These are phyloP conservation scores for Botryotinia convoluta DNA, from an alignment of 2,329 filamentous ascomycete genomes.

Conservation along the genomic window DNA sequence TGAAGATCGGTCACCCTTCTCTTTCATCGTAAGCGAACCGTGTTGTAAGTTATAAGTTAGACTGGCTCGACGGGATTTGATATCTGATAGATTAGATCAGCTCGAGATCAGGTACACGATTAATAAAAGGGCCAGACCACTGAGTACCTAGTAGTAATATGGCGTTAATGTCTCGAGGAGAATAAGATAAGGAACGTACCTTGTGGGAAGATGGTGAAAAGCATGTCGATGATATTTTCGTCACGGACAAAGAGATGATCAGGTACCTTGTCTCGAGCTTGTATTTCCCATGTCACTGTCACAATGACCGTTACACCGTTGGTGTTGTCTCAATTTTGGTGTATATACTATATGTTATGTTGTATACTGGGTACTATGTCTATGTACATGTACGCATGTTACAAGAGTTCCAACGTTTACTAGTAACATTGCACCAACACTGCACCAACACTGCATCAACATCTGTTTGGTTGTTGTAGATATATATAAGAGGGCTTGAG, in stretches of 20 bases:
- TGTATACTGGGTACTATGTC: background rate
- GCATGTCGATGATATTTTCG: background rate
- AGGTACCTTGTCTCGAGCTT: background rate
- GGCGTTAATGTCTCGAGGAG: background rate
- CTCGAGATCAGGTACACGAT: background rate
- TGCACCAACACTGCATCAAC: background rate
- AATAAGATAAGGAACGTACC: background rate
- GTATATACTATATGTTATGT: background rate
- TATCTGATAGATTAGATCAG: background rate
- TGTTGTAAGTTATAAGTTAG: background rate
- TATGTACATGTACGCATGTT: background rate
- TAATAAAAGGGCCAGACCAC: background rate
- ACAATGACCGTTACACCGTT: slow-evolving; percentile 3
- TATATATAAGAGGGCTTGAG: background rate
- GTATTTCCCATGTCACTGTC: background rate
- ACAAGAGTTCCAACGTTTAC: background rate
- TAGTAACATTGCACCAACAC: background rate
- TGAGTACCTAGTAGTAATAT: background rate
- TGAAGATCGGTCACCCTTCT: background rate
- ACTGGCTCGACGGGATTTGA: background rate
- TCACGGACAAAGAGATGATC: background rate
- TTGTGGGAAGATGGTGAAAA: background rate
- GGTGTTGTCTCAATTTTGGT: background rate
- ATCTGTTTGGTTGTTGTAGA: background rate
- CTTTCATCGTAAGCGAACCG: background rate